Evolutionary conservation across 257 asterid species (phyloP).

Genomic region (Fraxinus americana): DNA sequence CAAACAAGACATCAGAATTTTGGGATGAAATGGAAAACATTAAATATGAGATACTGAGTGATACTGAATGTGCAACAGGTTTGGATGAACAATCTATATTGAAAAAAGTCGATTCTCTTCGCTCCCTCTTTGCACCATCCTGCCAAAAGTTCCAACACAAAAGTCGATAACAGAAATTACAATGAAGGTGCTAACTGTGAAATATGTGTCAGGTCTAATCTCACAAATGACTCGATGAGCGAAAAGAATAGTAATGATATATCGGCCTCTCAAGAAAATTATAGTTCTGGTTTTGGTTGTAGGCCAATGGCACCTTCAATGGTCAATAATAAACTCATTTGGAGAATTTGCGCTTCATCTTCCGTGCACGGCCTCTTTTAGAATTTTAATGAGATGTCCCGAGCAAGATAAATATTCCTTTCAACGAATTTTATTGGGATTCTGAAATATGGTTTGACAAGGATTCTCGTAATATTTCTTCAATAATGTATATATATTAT

Average conservation of each 20-base stretch:
- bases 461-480: constrained; percentile 35
- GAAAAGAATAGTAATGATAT: constrained; percentile 24
- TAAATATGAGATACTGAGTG: constrained; percentile 37
- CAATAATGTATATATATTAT: too few species aligned
- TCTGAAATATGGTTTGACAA: constrained; percentile 48
- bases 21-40: too few species aligned
- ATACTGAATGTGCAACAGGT: constrained; percentile 41
- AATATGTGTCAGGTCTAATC: constrained; percentile 29
- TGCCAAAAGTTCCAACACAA: constrained; percentile 30
- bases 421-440: constrained; percentile 33
- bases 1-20: too few species aligned
- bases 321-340: constrained; percentile 63
- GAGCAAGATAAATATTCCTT: constrained; percentile 22
- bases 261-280: constrained; percentile 30
- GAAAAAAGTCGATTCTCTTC: constrained; percentile 82
- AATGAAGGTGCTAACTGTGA: constrained; percentile 33
- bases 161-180: constrained; percentile 34
- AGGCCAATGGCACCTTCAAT: constrained; percentile 28
- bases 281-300: constrained; percentile 13
- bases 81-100: constrained; percentile 78
- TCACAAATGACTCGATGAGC: constrained; percentile 19
- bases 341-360: constrained; percentile 68
- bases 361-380: constrained; percentile 70
- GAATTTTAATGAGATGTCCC: constrained; percentile 45
- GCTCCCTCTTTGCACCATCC: constrained; percentile 66